Base-by-base conservation (phyloP, 2,329 filamentous ascomycete species). In the Tolypocladium amazonense region DNA sequence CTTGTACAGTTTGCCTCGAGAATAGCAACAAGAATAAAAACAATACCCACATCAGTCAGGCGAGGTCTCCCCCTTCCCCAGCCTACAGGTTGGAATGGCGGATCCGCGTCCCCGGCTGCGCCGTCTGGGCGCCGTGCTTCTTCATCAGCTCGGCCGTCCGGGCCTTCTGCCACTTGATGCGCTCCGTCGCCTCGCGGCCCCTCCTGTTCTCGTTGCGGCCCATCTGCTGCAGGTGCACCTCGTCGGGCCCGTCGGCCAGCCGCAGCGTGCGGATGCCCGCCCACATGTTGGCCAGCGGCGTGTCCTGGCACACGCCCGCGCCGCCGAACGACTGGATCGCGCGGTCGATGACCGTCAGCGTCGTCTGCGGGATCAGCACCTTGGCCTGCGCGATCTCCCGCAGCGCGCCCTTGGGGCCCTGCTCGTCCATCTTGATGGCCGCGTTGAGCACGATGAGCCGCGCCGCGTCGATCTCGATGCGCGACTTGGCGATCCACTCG, bases 311-410 rank as follows among this genome's bases (percentile, higher is more conserved):
- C 56, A 99, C 88, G 71, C 94, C 94, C 4, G 89, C 91, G 61
- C 87, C 94, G 62, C 94, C 94, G 69, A 92, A 96, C 0, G 90
- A 84, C 81, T 99, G 94, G 15, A 99, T 86, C 0, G 94, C 94
- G 62, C 92, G 89, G 79, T 99, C 94, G 68, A 99, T 93, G 67
- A 97, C 90, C 23, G 85, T 86, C 65, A 97, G 81, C 1, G 90
- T 87, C 68, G 88, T 90, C 69, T 86, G 81, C 0, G 94, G 94
- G 11, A 96, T 88, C 23, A 96, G 83, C 0, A 97, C 88, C 81
- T 99, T 99, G 65, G 94, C 93, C 77, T 97, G 85, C 33, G 92
- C 93, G 66, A 99, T 99, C 74, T 97, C 91, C 73, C 88, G 91
- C 62, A 97, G 83, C 0, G 93, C 91, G 65, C 86, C 85, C 79